Base-by-base conservation (phyloP, 371 early-diverging fungal genomes). In the Syncephalastrum sp. region DNA sequence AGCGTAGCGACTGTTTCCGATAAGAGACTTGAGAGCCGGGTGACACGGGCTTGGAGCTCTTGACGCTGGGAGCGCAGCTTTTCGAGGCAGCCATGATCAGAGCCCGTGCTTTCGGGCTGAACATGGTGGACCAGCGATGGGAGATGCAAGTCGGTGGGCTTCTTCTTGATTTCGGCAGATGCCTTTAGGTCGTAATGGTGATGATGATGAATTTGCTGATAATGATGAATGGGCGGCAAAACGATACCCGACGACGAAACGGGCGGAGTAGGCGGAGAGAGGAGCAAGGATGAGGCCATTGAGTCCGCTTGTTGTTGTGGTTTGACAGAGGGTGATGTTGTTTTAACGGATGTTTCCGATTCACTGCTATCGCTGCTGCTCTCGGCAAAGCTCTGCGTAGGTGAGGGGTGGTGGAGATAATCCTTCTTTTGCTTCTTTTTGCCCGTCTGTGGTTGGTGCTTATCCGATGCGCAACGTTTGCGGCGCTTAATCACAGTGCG, bases 401-500 rank as follows among this genome's bases (percentile, higher is more conserved):
- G 47, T 10, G 47, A 46, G 10, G 47, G 50, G 50, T 16, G 53
- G 38, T 25, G 15, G 25, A 16, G 33, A 41, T 21, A n/a, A 14
- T n/a, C 25, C 24, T 19, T 50, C 25, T 19, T 50, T 3, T 21
- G 29, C n/a, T 21, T 54, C 54, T 15, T 54, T 16, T n/a, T 43
- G 38, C 38, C 38, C 10, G 8, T 10, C 10, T 50, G 42, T 43
- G 42, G 54, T 29, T 54, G 29, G 25, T 64, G 54, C 21, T 63
- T 50, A 27, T 54, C 54, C n/a, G 68, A 63, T 3, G 67, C 54
- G 42, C 65, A 65, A 44, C 79, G 69, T 47, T 75, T 73, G 60
- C 84, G 68, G 38, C 83, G 74, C 57, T 81, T 81, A 55, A 84
- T 82, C 3, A 84, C 83, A 2, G 77, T 72, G 1, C 75, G 69